phyloP scores from a whole-genome alignment of 139 green algal genomes.

The Spirogloea muscicola region DNA sequence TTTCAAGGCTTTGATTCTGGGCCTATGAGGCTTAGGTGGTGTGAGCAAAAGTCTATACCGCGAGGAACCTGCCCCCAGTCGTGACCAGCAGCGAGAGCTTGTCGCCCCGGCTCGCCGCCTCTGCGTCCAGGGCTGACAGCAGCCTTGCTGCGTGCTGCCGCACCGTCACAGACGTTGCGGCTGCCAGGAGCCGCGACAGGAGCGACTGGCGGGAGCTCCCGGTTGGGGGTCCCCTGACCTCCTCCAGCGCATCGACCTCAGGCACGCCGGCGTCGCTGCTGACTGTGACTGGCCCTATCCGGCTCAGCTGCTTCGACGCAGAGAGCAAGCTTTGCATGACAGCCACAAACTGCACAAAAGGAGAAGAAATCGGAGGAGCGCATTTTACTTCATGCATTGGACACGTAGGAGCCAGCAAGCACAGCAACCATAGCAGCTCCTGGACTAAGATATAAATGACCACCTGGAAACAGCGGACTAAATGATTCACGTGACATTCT shows the following conservation, averaged over 20 bases:
- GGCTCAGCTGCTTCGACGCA: neutral
- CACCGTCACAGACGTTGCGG: slow-evolving; percentile 35
- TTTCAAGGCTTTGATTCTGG: too few species aligned
- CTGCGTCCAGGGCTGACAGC: slow-evolving; percentile 53
- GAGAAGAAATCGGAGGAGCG: neutral
- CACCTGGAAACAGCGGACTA: neutral
- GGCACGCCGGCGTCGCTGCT: neutral
- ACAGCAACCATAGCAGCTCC: too few species aligned
- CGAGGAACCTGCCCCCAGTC: too few species aligned
- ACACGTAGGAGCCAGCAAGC: too few species aligned
- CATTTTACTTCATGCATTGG: too few species aligned
- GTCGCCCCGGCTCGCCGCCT: slow-evolving; percentile 52
- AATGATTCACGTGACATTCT: neutral
- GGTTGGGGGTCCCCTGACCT: too few species aligned
- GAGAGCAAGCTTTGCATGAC: neutral
- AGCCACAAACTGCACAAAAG: neutral
- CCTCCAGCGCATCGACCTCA: neutral
- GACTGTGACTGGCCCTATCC: neutral
- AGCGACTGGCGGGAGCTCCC: slow-evolving; percentile 5
- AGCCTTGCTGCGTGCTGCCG: slow-evolving; percentile 25
- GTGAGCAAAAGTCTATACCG: too few species aligned
- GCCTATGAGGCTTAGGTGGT: too few species aligned
- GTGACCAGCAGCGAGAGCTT: slow-evolving; percentile 45
- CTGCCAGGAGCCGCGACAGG: slow-evolving; percentile 9
- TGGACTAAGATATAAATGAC: too few species aligned